phyloP scores from a whole-genome alignment of 306 rosid species.

The Inga laurina region DNA sequence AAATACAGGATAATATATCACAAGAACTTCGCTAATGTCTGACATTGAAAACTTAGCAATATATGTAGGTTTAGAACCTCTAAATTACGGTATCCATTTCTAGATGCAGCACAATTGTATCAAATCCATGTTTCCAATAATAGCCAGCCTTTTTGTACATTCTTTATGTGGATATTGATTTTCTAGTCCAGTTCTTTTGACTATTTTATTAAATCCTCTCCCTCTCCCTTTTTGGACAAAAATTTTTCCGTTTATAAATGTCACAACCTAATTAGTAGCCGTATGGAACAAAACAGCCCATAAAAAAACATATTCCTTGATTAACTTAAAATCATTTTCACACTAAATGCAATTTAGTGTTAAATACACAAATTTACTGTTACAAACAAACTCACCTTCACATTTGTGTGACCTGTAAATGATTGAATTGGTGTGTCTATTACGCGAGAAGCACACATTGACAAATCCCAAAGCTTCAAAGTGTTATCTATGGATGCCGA shows the following conservation, averaged over 20 bases:
- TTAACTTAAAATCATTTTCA: background rate
- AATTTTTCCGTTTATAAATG: background rate
- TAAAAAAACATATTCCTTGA: constrained; percentile 18
- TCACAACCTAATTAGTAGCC: background rate
- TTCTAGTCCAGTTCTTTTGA: background rate
- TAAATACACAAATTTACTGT: background rate
- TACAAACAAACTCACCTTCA: constrained; percentile 65
- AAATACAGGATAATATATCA: background rate
- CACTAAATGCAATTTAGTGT: background rate
- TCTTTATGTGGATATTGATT: background rate
- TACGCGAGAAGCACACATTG: constrained; percentile 73
- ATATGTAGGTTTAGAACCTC: background rate
- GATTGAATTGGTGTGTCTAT: constrained; percentile 78
- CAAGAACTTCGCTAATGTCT: background rate
- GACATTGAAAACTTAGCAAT: background rate
- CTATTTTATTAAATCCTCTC: background rate
- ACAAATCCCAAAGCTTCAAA: constrained; percentile 97
- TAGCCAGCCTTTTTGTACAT: background rate
- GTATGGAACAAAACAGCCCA: background rate
- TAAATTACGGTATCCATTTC: background rate
- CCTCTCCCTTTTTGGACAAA: background rate
- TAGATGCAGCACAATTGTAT: background rate
- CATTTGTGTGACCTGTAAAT: constrained; percentile 83
- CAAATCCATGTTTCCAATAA: background rate
- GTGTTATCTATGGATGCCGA: constrained; percentile 93